Evolutionary conservation across 2,329 filamentous ascomycete species (phyloP).

Genomic region (Microcyclospora tardicrescens): DNA sequence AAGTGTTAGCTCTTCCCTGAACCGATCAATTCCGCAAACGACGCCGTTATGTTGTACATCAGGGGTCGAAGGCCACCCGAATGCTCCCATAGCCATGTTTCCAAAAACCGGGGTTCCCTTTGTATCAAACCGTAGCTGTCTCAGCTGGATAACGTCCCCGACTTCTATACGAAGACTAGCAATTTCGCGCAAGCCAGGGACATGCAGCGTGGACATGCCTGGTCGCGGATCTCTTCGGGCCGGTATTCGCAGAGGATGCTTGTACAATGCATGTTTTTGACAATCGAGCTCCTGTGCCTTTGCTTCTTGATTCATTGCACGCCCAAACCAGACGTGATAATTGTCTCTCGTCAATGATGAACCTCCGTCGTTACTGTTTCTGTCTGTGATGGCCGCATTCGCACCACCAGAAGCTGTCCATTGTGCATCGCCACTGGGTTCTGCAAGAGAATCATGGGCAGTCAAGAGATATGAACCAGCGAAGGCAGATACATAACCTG

Average conservation of each 20-base stretch:
- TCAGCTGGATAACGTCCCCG: conserved; percentile 12
- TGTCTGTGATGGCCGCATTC: too few species aligned
- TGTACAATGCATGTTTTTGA: conserved; percentile 12
- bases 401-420: too few species aligned
- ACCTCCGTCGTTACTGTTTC: too few species aligned
- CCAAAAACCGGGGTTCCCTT: conserved; percentile 3
- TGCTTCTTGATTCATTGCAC: conserved; percentile 8
- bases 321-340: conserved; percentile 5
- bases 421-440: neutral
- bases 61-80: neutral
- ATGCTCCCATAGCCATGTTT: neutral
- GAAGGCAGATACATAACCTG: conserved; percentile 5
- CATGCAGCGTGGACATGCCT: conserved; percentile 6
- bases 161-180: conserved; percentile 10
- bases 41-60: conserved; percentile 10
- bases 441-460: neutral
- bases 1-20: conserved; percentile 9
- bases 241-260: neutral
- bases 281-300: conserved; percentile 8
- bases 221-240: conserved; percentile 4
- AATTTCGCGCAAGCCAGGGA: conserved; percentile 14
- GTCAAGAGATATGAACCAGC: conserved; percentile 4
- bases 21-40: conserved; percentile 14
- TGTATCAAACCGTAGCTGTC: conserved; percentile 10
- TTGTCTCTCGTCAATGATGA: neutral